Conservation (phyloP, 441 rosid species). For the Croton laevigatus region DNA sequence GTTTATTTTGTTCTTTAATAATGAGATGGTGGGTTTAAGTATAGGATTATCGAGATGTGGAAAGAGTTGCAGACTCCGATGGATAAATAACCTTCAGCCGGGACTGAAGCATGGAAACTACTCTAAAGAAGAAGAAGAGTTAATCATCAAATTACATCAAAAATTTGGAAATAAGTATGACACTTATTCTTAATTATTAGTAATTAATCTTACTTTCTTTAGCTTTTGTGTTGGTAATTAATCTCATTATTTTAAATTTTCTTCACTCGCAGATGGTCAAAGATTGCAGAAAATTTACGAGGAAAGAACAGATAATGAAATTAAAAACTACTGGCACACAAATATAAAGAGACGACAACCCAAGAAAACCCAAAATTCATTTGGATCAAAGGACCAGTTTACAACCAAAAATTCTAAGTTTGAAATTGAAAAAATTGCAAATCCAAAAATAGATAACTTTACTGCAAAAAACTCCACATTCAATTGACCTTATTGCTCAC, state of each 20-base stretch:
- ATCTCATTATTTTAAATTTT: not conserved
- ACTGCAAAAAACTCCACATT: slow-evolving; percentile 3
- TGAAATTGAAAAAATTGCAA: not conserved
- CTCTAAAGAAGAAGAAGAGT: slow-evolving; percentile 44
- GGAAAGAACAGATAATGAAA: slow-evolving; percentile 46
- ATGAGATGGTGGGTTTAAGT: slow-evolving; percentile 80
- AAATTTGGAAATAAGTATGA: slow-evolving; percentile 49
- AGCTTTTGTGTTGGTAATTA: not conserved
- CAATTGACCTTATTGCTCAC: not conserved
- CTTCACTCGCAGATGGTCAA: slow-evolving; percentile 35
- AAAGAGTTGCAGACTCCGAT: slow-evolving; percentile 63
- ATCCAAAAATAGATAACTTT: too few relatives aligned
- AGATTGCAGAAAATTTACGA: slow-evolving; percentile 32
- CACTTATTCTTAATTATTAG: not conserved
- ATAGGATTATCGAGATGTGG: slow-evolving; percentile 61
- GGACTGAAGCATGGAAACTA: slow-evolving; percentile 48
- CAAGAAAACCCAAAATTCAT: not conserved
- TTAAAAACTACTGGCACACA: slow-evolving; percentile 45
- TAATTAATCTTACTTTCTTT: not conserved
- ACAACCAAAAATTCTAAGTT: not conserved
- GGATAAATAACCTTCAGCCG: slow-evolving; percentile 62
- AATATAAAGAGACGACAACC: slow-evolving; percentile 26
- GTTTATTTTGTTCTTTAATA: not conserved
- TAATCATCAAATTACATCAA: slow-evolving; percentile 40
- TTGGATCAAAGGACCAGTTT: not conserved